phyloP scores from a whole-genome alignment of 176 grass and related monocot species.

The Oryza australiensis region DNA sequence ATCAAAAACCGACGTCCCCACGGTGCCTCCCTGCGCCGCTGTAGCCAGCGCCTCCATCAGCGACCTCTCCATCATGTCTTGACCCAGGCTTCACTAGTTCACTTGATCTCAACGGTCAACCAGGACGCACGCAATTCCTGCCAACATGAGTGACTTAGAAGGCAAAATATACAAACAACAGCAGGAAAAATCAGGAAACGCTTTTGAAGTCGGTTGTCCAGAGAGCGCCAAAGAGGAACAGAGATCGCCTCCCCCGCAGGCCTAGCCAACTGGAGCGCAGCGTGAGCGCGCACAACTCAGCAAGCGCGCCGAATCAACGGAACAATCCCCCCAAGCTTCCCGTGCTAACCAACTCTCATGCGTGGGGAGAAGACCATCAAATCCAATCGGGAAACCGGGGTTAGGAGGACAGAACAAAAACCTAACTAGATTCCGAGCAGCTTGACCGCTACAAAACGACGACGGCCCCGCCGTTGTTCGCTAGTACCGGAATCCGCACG shows the following conservation, averaged over 20 bases:
- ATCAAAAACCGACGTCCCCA: slow-evolving; percentile 57
- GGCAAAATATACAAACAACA: slow-evolving; percentile 23
- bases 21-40: slow-evolving; percentile 55
- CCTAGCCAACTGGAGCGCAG: not conserved
- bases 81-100: not conserved
- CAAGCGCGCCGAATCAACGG: slow-evolving; percentile 1
- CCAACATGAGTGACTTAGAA: slow-evolving; percentile 17
- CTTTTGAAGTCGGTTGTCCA: slow-evolving; percentile 18
- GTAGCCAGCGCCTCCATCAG: slow-evolving; percentile 57
- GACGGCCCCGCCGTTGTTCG: not conserved
- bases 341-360: not conserved
- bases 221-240: not conserved
- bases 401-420: not conserved
- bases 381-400: not conserved
- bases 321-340: not conserved
- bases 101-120: not conserved
- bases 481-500: not conserved
- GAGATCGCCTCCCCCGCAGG: not conserved
- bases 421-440: slow-evolving; percentile 34
- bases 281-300: slow-evolving; percentile 16
- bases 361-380: not conserved
- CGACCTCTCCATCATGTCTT: slow-evolving; percentile 67
- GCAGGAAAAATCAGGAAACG: slow-evolving; percentile 31
- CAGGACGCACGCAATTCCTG: slow-evolving; percentile 25
- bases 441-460: slow-evolving; percentile 2